Base-by-base conservation (phyloP, 2,329 filamentous ascomycete species). In the Thielaviopsis ethacetica region DNA sequence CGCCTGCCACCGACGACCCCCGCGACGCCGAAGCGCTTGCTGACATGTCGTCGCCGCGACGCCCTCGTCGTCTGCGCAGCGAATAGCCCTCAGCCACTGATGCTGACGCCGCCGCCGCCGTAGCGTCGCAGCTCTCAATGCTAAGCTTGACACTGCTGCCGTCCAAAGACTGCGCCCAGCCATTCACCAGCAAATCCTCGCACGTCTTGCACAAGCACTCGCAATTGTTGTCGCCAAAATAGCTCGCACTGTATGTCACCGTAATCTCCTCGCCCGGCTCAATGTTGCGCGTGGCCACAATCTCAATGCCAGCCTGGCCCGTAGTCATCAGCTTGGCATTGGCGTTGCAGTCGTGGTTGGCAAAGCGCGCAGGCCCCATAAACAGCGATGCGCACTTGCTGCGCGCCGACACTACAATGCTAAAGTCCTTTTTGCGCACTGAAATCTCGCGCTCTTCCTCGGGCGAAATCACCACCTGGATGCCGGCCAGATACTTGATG, bases 321-420 rank as follows among this genome's bases (percentile, higher is more conserved):
- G 83, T 86, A 41, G 89, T 96, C 65, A 88, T 85, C 52, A 98
- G 79, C 67, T 84, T 82, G 9, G 91, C 91, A 73, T 97, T 98
- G 34, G 93, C 89, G 64, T 86, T 80, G 72, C 93, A 98, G 70
- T 98, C 93, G 71, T 98, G 93, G 68, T 98, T 98, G 26, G 93
- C 90, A 69, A 98, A 97, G 56, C 93, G 84, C 38, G 93, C 93
- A 7, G 93, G 94, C 0, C 93, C 93, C 68, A 98, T 84, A 68
- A 98, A 97, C 50, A 98, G 75, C 56, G 88, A 95, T 30, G 91
- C 86, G 62, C 85, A 85, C 72, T 95, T 96, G 71, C 87, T 91
- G 61, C 93, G 81, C 64, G 89, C 91, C 62, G 91, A 95, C 67
- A 96, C 87, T 34, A 98, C 91, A 63, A 98, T 91, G 69, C 91